A percentile compares a stretch with the other conserved stretches of the same genome.
These are phyloP conservation scores for Adansonia madagascariensis DNA, from an alignment of 441 rosid species.

Conservation along the genomic window DNA sequence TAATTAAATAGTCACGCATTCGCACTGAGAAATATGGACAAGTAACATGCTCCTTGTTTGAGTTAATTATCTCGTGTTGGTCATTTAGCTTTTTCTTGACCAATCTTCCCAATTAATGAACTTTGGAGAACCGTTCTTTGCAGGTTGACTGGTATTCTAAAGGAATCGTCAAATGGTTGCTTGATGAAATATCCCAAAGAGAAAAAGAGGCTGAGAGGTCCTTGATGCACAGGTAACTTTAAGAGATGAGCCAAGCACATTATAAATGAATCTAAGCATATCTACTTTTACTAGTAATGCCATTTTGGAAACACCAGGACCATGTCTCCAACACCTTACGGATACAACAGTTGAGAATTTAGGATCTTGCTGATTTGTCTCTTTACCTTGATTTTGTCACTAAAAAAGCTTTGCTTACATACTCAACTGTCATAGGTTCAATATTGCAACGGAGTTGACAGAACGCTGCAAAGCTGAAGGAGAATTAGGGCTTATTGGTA, in stretches of 20 bases:
- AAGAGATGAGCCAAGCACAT: slow-evolving; percentile 31
- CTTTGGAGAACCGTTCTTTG: slow-evolving; percentile 12
- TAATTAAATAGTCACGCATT: slow-evolving; percentile 7
- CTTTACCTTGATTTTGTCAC: slow-evolving; percentile 16
- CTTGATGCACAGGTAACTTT: slow-evolving; percentile 63
- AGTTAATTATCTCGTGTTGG: not conserved
- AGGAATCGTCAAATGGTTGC: slow-evolving; percentile 61
- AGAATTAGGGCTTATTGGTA: slow-evolving; percentile 56
- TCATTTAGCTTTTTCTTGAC: slow-evolving; percentile 1
- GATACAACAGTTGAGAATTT: not conserved
- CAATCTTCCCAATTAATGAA: not conserved
- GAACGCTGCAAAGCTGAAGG: slow-evolving; percentile 63
- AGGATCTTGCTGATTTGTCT: slow-evolving; percentile 18
- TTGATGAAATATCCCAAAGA: slow-evolving; percentile 60
- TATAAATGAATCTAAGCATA: slow-evolving; percentile 6
- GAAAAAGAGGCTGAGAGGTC: slow-evolving; percentile 79
- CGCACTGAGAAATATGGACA: slow-evolving; percentile 3
- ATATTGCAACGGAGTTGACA: slow-evolving; percentile 64
- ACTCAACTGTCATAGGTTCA: slow-evolving; percentile 48
- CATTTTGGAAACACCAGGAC: slow-evolving; percentile 8
- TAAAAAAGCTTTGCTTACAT: not conserved
- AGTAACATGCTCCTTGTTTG: not conserved
- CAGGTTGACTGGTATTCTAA: slow-evolving; percentile 47
- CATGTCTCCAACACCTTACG: slow-evolving; percentile 6
- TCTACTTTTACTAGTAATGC: not conserved